Evolutionary conservation across 2,329 filamentous ascomycete species (phyloP), one percentile per base, ranked within the genome.

Genomic region (Diaporthe vexans): DNA sequence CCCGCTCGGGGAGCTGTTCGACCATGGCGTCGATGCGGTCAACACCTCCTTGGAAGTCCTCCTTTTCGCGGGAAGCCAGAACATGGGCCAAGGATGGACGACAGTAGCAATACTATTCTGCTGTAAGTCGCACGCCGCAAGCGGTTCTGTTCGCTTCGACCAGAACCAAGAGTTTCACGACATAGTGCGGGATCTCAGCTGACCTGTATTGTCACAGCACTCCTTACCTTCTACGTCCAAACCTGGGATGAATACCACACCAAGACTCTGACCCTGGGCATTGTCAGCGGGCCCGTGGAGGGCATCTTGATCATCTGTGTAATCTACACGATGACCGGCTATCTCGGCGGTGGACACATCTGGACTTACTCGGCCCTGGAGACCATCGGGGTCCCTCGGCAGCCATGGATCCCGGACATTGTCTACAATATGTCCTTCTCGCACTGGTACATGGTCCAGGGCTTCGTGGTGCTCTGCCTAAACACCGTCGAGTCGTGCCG

Each of bases 241-340:
- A 98, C 97, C 46, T 99, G 97, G 97, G 97, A 99, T 81, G 97
- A 98, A 83, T 99, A 98, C 85, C 96, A 98, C 85, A 99, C 97
- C 69, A 95, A 98, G 84, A 97, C 95, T 4, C 90, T 99, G 63
- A 98, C 95, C 1, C 90, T 99, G 8, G 97, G 97, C 74, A 86
- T 98, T 76, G 89, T 99, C 78, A 98, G 96, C 77, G 97, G 97
- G 0, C 97, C 97, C 5, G 97, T 99, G 51, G 97, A 99, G 85
- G 97, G 97, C 69, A 93, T 99, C 73, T 85, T 98, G 61, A 95
- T 94, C 54, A 89, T 99, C 26, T 93, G 94, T 79, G 82, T 90
- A 72, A 92, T 99, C 75, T 98, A 97, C 83, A 90, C 91, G 48
- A 86, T 97, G 76, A 98, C 97, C 6, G 96, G 94, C 67, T 91